Evolutionary conservation across 139 green algal genomes (phyloP).

Genomic region (Nannochloris sp.): DNA sequence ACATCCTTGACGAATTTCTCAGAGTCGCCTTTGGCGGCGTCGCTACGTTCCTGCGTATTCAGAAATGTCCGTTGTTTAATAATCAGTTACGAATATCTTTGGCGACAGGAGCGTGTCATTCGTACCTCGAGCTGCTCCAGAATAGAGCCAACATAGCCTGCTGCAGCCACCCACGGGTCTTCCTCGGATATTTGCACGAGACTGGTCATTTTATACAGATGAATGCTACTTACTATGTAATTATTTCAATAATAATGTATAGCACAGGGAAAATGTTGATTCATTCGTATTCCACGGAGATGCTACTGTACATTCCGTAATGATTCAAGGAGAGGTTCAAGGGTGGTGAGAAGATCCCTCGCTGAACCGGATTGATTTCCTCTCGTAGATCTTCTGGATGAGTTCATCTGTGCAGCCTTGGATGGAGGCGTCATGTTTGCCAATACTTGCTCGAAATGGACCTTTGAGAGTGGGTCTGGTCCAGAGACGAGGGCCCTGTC

Average conservation of each 20-base stretch:
- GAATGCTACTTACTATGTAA: not conserved
- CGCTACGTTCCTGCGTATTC: not conserved
- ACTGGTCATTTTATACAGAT: slow-evolving; percentile 7
- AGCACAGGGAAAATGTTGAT: too few relatives aligned
- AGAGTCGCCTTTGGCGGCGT: slow-evolving; percentile 17
- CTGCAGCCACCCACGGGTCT: slow-evolving; percentile 36
- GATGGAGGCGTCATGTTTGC: slow-evolving; percentile 20
- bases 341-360: too few relatives aligned
- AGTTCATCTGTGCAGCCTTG: slow-evolving; percentile 15
- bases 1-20: slow-evolving; percentile 24
- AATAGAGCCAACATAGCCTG: slow-evolving; percentile 23
- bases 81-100: not conserved
- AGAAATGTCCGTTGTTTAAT: not conserved
- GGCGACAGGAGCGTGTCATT: not conserved
- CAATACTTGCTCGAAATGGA: slow-evolving; percentile 26
- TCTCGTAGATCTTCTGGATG: too few relatives aligned
- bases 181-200: slow-evolving; percentile 46
- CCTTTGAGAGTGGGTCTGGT: slow-evolving; percentile 7
- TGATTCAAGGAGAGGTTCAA: too few relatives aligned
- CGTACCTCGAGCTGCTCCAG: slow-evolving; percentile 27
- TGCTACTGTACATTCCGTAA: too few relatives aligned
- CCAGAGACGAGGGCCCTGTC: not conserved
- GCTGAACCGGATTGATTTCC: too few relatives aligned
- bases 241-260: too few relatives aligned
- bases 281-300: too few relatives aligned